Base-by-base conservation (phyloP, 768 basidiomycete genomes). In the Suillus tomentosus region DNA sequence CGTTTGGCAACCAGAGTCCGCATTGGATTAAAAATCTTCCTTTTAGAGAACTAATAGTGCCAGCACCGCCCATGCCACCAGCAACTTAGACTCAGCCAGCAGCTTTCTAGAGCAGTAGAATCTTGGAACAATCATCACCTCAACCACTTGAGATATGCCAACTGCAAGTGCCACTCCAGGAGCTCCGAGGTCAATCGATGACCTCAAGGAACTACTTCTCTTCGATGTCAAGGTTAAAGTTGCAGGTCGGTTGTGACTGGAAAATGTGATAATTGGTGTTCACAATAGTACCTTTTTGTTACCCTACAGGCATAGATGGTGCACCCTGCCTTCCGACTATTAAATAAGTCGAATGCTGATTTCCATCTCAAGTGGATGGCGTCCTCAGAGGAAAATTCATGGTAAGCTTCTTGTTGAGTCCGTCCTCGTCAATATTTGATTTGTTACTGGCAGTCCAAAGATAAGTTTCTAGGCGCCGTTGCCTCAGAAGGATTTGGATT, bases 371-470 rank as follows among this genome's bases (percentile, higher is more conserved):
- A 58, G 94, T 96, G 42, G 96, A 99, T 76, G 96, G 96, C 36
- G 88, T 98, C 13, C 81, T 97, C 17, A 84, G 96, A 39, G 96
- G 96, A n/a, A 98, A 98, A 78, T 92, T 89, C 73, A 93, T 94
- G 91, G 92, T 90, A 68, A 53, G 81, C 59, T 24, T 2, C 5
- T 53, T 19, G 7, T 13, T 15, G 19, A 17, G 53, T 51, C 36
- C 15, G 11, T 39, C 24, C 42, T 36, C 42, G 37, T 55, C 51
- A 22, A 42, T 42, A 10, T 68, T 62, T 63, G 64, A 66, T 62
- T 43, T 67, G 45, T n/a, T 56, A 10, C 43, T 34, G 55, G 61
- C 74, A 97, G 94, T 92, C 91, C 17, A 97, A 92, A 78, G 83
- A 88, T 59, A 99, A 99, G 78, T 97, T 99, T 73, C 72, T 97